Percentiles rank a stretch among this genome's conserved stretches.
Evolutionary conservation across 495 filamentous ascomycete species (phyloP).

Genomic region (Podospora pseudocomata): DNA sequence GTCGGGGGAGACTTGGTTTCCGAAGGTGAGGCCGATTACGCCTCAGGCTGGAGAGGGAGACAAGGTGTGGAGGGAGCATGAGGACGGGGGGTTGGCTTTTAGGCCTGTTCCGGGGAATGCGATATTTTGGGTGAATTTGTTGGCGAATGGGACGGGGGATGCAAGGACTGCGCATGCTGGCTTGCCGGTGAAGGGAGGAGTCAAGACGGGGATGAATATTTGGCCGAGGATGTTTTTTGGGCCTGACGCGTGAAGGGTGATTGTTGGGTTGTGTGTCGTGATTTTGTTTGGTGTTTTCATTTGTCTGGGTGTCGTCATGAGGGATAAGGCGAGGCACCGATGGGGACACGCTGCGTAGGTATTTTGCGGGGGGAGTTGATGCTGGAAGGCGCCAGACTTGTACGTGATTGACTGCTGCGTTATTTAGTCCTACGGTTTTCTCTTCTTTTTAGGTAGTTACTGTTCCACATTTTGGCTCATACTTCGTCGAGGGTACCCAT

Average conservation of each 20-base stretch:
- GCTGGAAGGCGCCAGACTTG: too few species aligned
- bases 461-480: too few species aligned
- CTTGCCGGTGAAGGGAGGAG: slow-evolving; percentile 41
- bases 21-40: slow-evolving; percentile 25
- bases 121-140: slow-evolving; percentile 49
- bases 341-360: too few species aligned
- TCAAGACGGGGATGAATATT: slow-evolving; percentile 53
- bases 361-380: too few species aligned
- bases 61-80: slow-evolving; percentile 33
- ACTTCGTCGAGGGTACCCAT: too few species aligned
- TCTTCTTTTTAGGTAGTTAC: too few species aligned
- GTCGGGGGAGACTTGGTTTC: slow-evolving; percentile 45
- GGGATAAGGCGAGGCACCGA: too few species aligned
- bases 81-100: slow-evolving; percentile 47
- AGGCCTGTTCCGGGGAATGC: slow-evolving; percentile 46
- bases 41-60: slow-evolving; percentile 6
- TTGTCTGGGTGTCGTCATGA: too few species aligned
- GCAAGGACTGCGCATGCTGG: slow-evolving; percentile 46
- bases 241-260: slow-evolving; percentile 19
- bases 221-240: slow-evolving; percentile 42
- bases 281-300: too few species aligned
- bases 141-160: slow-evolving; percentile 42
- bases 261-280: too few species aligned
- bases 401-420: too few species aligned
- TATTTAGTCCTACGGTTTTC: too few species aligned